Conservation (phyloP, 768 basidiomycete species). For the Mycena vitilis region DNA sequence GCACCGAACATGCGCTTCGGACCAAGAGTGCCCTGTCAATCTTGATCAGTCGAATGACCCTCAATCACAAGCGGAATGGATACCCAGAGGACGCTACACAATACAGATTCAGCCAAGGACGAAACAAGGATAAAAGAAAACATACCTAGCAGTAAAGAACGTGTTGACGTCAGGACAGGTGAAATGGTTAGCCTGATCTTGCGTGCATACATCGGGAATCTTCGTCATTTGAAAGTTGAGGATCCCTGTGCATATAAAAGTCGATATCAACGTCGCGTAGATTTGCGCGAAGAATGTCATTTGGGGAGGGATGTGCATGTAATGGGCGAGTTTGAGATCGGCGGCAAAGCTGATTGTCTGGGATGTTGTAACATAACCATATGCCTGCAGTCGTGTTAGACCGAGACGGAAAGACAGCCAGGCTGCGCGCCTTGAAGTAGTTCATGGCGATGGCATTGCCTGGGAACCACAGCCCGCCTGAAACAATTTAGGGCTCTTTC, state of each 20-base stretch:
- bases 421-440: constrained; percentile 40
- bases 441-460: constrained; percentile 49
- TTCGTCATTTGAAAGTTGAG: constrained; percentile 45
- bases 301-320: constrained; percentile 44
- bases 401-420: no score
- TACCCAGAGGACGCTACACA: constrained; percentile 25
- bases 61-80: constrained; percentile 8
- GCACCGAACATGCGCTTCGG: constrained; percentile 49
- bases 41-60: background rate
- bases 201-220: constrained; percentile 47
- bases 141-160: constrained; percentile 53
- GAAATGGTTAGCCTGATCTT: constrained; percentile 46
- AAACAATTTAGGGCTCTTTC: background rate
- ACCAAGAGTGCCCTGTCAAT: constrained; percentile 39
- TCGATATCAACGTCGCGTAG: constrained; percentile 48
- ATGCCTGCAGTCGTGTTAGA: constrained; percentile 36
- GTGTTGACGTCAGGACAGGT: constrained; percentile 49
- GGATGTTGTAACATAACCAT: constrained; percentile 44
- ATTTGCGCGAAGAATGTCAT: constrained; percentile 49
- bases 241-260: constrained; percentile 42
- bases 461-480: constrained; percentile 41
- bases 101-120: background rate
- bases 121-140: constrained; percentile 38
- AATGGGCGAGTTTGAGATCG: constrained; percentile 49
- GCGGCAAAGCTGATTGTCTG: constrained; percentile 43